Conservation (phyloP, 495 filamentous ascomycete species). For the Aspergillus olivimuriae region DNA sequence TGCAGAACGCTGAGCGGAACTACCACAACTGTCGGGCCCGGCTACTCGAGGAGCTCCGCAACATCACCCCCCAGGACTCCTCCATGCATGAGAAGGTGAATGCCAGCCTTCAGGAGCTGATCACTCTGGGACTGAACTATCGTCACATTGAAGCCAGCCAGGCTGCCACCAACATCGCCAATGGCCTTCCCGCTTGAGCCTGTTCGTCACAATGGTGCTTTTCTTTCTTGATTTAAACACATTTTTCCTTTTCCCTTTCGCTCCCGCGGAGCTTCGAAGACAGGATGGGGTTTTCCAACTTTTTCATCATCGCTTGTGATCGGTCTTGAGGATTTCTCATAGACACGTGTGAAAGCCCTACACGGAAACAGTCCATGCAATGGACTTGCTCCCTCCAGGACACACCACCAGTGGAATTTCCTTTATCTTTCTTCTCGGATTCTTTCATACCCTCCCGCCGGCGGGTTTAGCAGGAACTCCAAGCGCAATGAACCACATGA, state of each 20-base stretch:
- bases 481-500: constrained; percentile 1
- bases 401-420: constrained; percentile 2
- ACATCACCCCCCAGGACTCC: constrained; percentile 37
- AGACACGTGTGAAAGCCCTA: too few species aligned
- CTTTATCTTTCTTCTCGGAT: neutral
- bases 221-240: constrained; percentile 2
- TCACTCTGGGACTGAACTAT: constrained; percentile 40
- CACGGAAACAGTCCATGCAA: constrained; percentile 1
- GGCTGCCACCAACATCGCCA: constrained; percentile 29
- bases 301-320: neutral
- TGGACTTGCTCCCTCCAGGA: neutral
- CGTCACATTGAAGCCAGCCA: constrained; percentile 43
- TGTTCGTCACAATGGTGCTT: neutral
- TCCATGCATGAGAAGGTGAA: constrained; percentile 44
- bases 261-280: neutral
- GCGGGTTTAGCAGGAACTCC: constrained; percentile 3
- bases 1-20: constrained; percentile 39
- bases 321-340: neutral
- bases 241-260: too few species aligned
- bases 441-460: neutral
- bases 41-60: constrained; percentile 36
- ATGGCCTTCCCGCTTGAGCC: constrained; percentile 34
- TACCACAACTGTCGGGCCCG: constrained; percentile 39
- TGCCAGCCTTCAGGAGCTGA: constrained; percentile 42
- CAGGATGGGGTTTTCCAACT: neutral